Percentiles rank a stretch among this genome's conserved stretches.
Conservation (phyloP, 2,329 filamentous ascomycete species). For the Fusarium vanettenii region DNA sequence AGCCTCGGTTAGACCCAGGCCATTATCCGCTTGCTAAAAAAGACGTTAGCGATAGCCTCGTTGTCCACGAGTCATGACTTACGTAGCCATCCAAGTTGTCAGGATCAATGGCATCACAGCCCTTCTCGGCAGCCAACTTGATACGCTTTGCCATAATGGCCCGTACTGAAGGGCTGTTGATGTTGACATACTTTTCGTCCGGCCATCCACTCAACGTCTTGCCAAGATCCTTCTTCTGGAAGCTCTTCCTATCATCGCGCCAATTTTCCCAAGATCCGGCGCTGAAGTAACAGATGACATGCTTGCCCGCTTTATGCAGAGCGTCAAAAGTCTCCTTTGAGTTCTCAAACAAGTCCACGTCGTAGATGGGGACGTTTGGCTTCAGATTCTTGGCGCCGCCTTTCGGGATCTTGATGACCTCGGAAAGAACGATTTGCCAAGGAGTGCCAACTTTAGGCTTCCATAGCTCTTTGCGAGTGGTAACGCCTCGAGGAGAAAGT, state of each 20-base stretch:
- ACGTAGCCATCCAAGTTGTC: constrained; percentile 78
- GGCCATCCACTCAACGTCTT: constrained; percentile 71
- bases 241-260: constrained; percentile 67
- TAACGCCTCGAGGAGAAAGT: not conserved
- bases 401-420: constrained; percentile 56
- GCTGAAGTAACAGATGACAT: constrained; percentile 81
- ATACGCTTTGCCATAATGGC: constrained; percentile 73
- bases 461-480: constrained; percentile 55
- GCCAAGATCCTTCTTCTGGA: constrained; percentile 67
- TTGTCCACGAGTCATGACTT: constrained; percentile 39
- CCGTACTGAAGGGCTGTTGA: constrained; percentile 68
- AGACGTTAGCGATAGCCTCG: not conserved
- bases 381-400: constrained; percentile 44
- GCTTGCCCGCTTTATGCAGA: constrained; percentile 67
- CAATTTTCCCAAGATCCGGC: constrained; percentile 76
- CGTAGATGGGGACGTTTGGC: constrained; percentile 63
- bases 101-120: constrained; percentile 76
- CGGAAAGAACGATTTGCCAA: constrained; percentile 72
- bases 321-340: constrained; percentile 57
- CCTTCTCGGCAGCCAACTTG: constrained; percentile 68
- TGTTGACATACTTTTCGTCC: constrained; percentile 74
- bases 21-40: constrained; percentile 67
- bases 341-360: constrained; percentile 68
- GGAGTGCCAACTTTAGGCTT: constrained; percentile 61
- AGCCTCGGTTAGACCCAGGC: constrained; percentile 65